Evolutionary conservation across 1,284 basidiomycete species (phyloP), one percentile per base, ranked within the genome.

Genomic region (Butyriboletus appendiculatus): DNA sequence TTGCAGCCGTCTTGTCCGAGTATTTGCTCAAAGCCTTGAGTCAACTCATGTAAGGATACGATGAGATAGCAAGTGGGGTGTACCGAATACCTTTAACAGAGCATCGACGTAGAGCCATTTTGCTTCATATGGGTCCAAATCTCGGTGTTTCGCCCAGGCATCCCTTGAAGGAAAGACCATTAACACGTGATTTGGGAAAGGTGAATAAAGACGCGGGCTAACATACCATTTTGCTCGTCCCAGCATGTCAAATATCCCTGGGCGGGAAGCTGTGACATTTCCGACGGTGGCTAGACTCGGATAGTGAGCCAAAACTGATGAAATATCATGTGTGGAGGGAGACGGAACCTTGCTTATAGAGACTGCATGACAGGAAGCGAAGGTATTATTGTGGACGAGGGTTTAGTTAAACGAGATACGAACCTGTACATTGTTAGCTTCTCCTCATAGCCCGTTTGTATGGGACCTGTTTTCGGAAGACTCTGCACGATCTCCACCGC

Each of bases 401-500:
- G 5, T 7, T n/a, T n/a, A 46, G 26, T 39, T 40, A 34, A 50
- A 34, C 30, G 55, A 50, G 39, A 56, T 16, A 66, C 79, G 38
- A 55, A 89, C 86, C 93, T 94, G 70, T 98, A 98, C 81, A 98
- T 92, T 15, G 87, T 85, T 10, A 98, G 77, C 71, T 98, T 98
- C 72, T 98, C 96, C 64, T 98, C 96, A 72, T 98, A 98, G 51
- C 86, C 92, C 0, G 96, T 98, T 74, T 98, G 95, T 61, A 98
- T 96, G 39, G 95, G 94, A 0, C 96, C 95, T 11, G 88, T 91
- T 77, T 96, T 96, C 1, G 96, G 95, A 20, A 98, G 76, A 56
- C 84, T 73, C 69, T 98, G 96, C 4, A 97, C 90, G 59, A 98
- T 96, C 73, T 96, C 90, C 11, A 98, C 95, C 2, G 95, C 95